Conservation (phyloP, 306 rosid species). For the Mimosa bimucronata region DNA sequence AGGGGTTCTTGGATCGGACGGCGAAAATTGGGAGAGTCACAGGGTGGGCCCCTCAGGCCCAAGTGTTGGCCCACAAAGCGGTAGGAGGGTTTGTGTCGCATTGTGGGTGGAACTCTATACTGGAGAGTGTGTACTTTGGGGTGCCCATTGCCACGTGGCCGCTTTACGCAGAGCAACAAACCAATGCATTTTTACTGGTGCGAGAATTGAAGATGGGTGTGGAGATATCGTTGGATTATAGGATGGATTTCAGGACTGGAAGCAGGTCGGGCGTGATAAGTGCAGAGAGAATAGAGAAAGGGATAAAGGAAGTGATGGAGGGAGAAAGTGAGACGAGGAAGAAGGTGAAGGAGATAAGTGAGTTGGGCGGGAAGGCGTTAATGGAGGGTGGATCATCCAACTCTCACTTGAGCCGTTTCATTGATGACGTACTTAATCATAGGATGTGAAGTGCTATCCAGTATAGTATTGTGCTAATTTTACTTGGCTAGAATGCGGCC, state of each 20-base stretch:
- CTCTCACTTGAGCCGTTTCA: neutral
- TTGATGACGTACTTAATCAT: neutral
- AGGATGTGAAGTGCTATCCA: too few relatives aligned
- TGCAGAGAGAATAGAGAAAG: neutral
- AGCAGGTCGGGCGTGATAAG: neutral
- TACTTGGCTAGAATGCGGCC: too few relatives aligned
- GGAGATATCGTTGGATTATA: neutral
- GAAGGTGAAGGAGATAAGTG: neutral
- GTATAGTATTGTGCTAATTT: too few relatives aligned
- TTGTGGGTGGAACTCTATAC: neutral
- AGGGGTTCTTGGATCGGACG: neutral
- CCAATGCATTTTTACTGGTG: neutral
- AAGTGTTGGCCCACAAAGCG: neutral
- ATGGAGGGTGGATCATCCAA: neutral
- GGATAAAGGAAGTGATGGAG: neutral
- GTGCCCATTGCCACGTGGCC: conserved; percentile 18
- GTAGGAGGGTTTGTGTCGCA: conserved; percentile 5
- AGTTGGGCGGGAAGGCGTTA: neutral
- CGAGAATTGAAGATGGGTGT: neutral
- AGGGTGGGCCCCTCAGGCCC: neutral
- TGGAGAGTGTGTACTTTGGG: neutral
- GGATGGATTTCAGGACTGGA: neutral
- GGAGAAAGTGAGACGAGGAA: neutral
- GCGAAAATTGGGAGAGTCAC: neutral
- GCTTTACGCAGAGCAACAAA: neutral